These are phyloP conservation scores for Wickerhamomyces chaumierensis DNA, from an alignment of 805 yeast species.

Conservation along the genomic window DNA sequence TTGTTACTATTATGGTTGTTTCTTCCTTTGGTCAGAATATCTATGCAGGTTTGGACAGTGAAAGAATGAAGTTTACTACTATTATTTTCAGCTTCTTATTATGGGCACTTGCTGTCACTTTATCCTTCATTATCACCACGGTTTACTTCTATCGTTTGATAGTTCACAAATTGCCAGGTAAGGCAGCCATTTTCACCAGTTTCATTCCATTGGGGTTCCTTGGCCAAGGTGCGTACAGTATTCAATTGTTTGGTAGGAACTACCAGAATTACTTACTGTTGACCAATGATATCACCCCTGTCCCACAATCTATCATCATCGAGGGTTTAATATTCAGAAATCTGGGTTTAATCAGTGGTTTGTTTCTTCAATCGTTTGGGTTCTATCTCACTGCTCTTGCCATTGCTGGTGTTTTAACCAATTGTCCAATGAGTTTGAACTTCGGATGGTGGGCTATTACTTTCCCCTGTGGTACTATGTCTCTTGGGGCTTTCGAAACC, in stretches of 20 bases:
- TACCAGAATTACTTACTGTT: slow-evolving; percentile 13
- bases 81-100: slow-evolving; percentile 43
- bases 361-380: slow-evolving; percentile 43
- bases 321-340: slow-evolving; percentile 22
- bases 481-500: slow-evolving; percentile 45
- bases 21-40: slow-evolving; percentile 60
- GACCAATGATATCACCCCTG: slow-evolving; percentile 10
- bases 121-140: slow-evolving; percentile 45
- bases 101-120: slow-evolving; percentile 58
- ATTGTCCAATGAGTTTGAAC: slow-evolving; percentile 29
- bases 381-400: slow-evolving; percentile 43
- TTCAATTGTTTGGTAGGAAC: slow-evolving; percentile 42
- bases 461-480: slow-evolving; percentile 83
- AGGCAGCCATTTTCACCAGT: slow-evolving; percentile 44
- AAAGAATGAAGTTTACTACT: slow-evolving; percentile 36
- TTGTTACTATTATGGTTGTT: slow-evolving; percentile 72
- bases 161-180: slow-evolving; percentile 46
- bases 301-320: slow-evolving; percentile 6
- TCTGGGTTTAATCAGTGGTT: slow-evolving; percentile 27
- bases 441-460: slow-evolving; percentile 75
- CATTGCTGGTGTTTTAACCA: slow-evolving; percentile 20
- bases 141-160: slow-evolving; percentile 51
- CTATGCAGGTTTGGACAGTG: slow-evolving; percentile 25
- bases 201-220: slow-evolving; percentile 75
- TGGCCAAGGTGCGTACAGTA: slow-evolving; percentile 76